Evolutionary conservation across 1,139 yeast genomes (phyloP).

Genomic region (Suhomyces chickasaworum): DNA sequence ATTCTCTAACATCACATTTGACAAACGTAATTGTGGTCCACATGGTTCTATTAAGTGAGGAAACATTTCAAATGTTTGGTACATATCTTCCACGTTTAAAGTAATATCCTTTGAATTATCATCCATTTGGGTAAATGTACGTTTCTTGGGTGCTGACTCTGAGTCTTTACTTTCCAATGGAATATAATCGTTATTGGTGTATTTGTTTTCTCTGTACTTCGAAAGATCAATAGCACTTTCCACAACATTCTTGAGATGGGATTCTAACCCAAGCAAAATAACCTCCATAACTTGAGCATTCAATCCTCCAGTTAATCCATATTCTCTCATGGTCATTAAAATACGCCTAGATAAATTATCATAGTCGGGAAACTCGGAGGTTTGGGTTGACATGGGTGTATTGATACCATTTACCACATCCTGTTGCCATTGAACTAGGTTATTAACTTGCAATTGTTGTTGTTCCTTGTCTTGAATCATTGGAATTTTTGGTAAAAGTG

Average conservation of each 20-base stretch:
- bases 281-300: slow-evolving; percentile 75
- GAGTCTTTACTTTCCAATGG: slow-evolving; percentile 21
- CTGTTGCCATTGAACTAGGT: slow-evolving; percentile 85
- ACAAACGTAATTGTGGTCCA: slow-evolving; percentile 58
- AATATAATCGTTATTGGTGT: slow-evolving; percentile 46
- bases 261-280: slow-evolving; percentile 76
- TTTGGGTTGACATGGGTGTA: slow-evolving; percentile 77
- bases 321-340: slow-evolving; percentile 84
- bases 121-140: slow-evolving; percentile 23
- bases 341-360: slow-evolving; percentile 70
- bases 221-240: slow-evolving; percentile 77
- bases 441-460: slow-evolving; percentile 52
- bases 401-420: slow-evolving; percentile 90
- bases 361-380: slow-evolving; percentile 79
- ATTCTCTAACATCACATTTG: slow-evolving; percentile 57
- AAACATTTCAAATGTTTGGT: slow-evolving; percentile 60
- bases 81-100: slow-evolving; percentile 65
- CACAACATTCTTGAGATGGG: slow-evolving; percentile 71
- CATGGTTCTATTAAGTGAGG: slow-evolving; percentile 72
- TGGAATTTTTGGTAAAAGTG: slow-evolving; percentile 86
- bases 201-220: slow-evolving; percentile 57
- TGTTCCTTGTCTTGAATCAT: slow-evolving; percentile 62
- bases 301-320: slow-evolving; percentile 84
- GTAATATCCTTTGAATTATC: slow-evolving; percentile 33
- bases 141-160: slow-evolving; percentile 17